Conservation (phyloP, 2,329 filamentous ascomycete species). For the Fusarium citri region DNA sequence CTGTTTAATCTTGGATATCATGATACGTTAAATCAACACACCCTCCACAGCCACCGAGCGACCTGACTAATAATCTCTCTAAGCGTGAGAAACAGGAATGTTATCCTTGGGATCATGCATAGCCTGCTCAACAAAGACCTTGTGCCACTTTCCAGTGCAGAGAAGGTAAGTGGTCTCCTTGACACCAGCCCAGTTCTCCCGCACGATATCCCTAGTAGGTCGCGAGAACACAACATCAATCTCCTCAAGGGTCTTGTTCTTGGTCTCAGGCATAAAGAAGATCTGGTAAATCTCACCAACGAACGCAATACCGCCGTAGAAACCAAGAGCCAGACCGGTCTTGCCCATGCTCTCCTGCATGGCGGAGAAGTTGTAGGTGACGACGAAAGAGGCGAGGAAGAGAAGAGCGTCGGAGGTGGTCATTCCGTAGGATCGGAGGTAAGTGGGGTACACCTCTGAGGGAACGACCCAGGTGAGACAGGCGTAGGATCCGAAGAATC, state of each 20-base stretch:
- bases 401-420: conserved; percentile 74
- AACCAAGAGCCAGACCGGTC: conserved; percentile 75
- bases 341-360: conserved; percentile 76
- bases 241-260: conserved; percentile 75
- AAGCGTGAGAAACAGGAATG: conserved; percentile 16
- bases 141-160: conserved; percentile 35
- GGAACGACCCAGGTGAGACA: conserved; percentile 75
- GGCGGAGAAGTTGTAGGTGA: conserved; percentile 79
- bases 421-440: conserved; percentile 79
- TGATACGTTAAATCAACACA: conserved; percentile 14
- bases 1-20: conserved; percentile 25
- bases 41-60: too few relatives aligned
- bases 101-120: conserved; percentile 27
- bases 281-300: conserved; percentile 79
- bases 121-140: conserved; percentile 44
- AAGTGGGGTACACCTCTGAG: conserved; percentile 77
- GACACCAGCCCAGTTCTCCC: conserved; percentile 62
- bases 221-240: conserved; percentile 75
- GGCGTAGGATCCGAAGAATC: conserved; percentile 75
- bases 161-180: conserved; percentile 49
- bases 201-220: conserved; percentile 71
- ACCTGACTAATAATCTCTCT: not conserved
- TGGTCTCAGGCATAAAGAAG: conserved; percentile 81
- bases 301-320: conserved; percentile 79
- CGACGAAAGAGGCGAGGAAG: conserved; percentile 77